Percentiles rank a stretch among this genome's conserved stretches.
Evolutionary conservation across 2,329 filamentous ascomycete species (phyloP).

Genomic region (Sporothrix humicola): DNA sequence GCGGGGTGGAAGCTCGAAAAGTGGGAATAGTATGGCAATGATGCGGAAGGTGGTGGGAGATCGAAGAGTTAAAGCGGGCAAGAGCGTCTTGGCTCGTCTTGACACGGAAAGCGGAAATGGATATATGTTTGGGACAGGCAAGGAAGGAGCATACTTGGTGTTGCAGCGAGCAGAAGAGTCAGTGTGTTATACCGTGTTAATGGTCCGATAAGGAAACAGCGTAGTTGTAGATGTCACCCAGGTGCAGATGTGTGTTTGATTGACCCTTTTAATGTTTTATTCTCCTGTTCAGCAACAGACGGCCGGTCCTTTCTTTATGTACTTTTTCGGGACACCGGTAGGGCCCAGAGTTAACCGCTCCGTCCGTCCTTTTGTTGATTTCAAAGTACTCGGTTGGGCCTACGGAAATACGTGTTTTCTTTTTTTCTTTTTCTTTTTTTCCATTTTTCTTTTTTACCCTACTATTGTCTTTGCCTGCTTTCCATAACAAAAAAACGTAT

Average conservation of each 20-base stretch:
- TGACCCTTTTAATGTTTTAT: not conserved
- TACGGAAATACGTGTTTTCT: not conserved
- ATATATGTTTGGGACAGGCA: not conserved
- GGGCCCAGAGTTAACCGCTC: not conserved
- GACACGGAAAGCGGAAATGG: not conserved
- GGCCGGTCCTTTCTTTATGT: constrained; percentile 9
- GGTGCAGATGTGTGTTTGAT: constrained; percentile 11
- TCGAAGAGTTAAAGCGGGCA: not conserved
- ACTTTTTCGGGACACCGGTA: constrained; percentile 12
- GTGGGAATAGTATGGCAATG: not conserved
- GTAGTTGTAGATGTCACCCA: not conserved
- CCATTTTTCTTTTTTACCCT: not conserved
- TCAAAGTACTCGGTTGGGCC: not conserved
- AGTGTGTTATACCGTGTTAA: not conserved
- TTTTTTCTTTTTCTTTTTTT: constrained; percentile 2
- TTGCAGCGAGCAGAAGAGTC: not conserved
- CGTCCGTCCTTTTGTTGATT: not conserved
- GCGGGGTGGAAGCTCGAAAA: constrained; percentile 1
- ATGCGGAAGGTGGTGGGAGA: not conserved
- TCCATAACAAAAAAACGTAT: not conserved
- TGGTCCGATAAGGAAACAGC: not conserved
- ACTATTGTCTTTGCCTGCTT: no score
- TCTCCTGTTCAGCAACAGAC: not conserved
- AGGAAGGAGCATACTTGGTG: constrained; percentile 13
- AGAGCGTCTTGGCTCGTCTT: not conserved